phyloP scores from a whole-genome alignment of 2,329 filamentous ascomycete species.

The Colletotrichum shisoi region DNA sequence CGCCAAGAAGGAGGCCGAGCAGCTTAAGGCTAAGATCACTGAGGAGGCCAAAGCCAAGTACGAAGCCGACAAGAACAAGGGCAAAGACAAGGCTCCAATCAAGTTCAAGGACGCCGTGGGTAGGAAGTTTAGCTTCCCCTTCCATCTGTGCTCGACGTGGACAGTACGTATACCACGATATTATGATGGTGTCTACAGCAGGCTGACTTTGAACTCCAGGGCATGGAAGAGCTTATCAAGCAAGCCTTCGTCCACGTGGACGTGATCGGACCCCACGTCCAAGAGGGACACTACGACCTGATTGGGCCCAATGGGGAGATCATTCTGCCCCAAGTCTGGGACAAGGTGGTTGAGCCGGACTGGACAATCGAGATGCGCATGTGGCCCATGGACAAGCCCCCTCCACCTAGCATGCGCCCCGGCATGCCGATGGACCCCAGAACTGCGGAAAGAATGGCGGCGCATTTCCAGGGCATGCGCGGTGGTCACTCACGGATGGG shows the following conservation, averaged over 20 bases:
- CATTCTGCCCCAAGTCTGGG: conserved; percentile 82
- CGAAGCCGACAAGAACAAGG: conserved; percentile 58
- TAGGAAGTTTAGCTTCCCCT: conserved; percentile 92
- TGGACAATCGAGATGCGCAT: conserved; percentile 74
- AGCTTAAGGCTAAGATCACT: conserved; percentile 63
- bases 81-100: conserved; percentile 72
- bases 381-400: conserved; percentile 60
- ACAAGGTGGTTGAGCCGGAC: conserved; percentile 80
- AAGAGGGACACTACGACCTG: conserved; percentile 80
- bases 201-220: conserved; percentile 58
- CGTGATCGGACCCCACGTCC: conserved; percentile 76
- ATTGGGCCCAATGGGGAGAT: conserved; percentile 82
- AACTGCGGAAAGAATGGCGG: not conserved
- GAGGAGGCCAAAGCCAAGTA: conserved; percentile 62
- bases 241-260: conserved; percentile 85
- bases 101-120: conserved; percentile 92
- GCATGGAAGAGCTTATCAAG: conserved; percentile 86
- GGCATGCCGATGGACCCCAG: conserved; percentile 14
- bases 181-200: not conserved
- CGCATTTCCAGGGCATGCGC: conserved; percentile 9
- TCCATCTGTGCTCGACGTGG: conserved; percentile 84
- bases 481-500: conserved; percentile 3
- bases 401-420: conserved; percentile 6
- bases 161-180: conserved; percentile 62
- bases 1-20: conserved; percentile 61